These are phyloP conservation scores for Tolypocladium amazonense DNA, from an alignment of 2,329 filamentous ascomycete species.

Conservation along the genomic window DNA sequence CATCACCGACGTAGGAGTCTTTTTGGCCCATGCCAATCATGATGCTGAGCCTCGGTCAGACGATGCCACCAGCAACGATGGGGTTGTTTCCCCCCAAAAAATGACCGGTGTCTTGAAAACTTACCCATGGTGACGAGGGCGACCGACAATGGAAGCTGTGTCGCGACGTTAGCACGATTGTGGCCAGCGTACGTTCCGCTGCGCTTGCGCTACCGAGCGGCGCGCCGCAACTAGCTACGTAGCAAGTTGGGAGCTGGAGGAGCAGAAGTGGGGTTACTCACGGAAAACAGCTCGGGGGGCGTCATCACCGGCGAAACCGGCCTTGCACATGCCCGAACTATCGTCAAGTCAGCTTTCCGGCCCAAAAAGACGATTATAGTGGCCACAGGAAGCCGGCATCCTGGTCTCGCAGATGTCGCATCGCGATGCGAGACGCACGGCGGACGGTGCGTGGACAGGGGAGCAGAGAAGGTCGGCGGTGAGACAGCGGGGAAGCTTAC, in stretches of 20 bases:
- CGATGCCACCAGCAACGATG: constrained; percentile 1
- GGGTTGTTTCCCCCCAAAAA: not conserved
- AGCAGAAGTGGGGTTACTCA: constrained; percentile 50
- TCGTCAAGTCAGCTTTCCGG: constrained; percentile 26
- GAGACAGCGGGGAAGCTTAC: constrained; percentile 56
- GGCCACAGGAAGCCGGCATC: not conserved
- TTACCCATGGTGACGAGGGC: constrained; percentile 99
- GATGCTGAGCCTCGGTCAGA: constrained; percentile 54
- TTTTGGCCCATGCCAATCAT: constrained; percentile 99
- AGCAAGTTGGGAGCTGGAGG: constrained; percentile 6
- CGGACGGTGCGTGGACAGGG: constrained; percentile 7
- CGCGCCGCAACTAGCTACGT: constrained; percentile 5
- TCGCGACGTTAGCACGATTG: constrained; percentile 22
- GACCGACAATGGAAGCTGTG: constrained; percentile 95
- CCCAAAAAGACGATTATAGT: not conserved
- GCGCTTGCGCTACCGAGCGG: constrained; percentile 5
- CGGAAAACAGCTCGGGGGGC: constrained; percentile 99
- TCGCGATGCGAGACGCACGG: not conserved
- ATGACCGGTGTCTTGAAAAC: constrained; percentile 20
- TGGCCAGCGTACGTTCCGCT: constrained; percentile 1
- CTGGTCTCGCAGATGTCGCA: not conserved
- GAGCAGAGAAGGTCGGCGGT: constrained; percentile 19
- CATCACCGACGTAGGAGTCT: constrained; percentile 99
- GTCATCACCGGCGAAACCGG: constrained; percentile 99
- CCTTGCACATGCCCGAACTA: constrained; percentile 99